phyloP scores from a whole-genome alignment of 768 basidiomycete species.

The Roridomyces roridus region DNA sequence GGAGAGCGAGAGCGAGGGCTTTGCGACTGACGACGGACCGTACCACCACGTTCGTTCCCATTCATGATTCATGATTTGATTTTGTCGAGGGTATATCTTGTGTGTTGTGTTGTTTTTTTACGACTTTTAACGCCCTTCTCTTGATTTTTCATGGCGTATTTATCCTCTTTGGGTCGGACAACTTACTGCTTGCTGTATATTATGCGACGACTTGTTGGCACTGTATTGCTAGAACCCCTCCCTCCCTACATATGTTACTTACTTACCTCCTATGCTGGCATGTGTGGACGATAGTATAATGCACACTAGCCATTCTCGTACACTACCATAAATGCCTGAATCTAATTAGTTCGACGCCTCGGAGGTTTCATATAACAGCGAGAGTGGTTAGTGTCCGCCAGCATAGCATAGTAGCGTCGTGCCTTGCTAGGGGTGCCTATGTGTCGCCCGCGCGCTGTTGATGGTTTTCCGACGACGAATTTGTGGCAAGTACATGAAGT shows the following conservation, averaged over 20 bases:
- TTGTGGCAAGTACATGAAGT: too few relatives aligned
- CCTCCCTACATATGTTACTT: background rate
- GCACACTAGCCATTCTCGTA: background rate
- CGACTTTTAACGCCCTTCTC: slow-evolving; percentile 37
- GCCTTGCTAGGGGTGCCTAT: background rate
- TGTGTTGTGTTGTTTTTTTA: slow-evolving; percentile 35
- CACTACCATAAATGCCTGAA: background rate
- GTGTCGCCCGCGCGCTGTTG: too few relatives aligned
- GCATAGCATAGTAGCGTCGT: background rate
- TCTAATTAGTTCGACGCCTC: background rate
- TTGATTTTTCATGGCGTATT: slow-evolving; percentile 34
- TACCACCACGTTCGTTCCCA: slow-evolving; percentile 43
- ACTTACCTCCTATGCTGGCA: background rate
- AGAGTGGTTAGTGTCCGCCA: background rate
- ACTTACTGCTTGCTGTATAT: slow-evolving; percentile 22
- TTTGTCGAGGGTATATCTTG: background rate
- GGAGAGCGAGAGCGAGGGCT: slow-evolving; percentile 75
- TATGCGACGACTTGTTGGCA: slow-evolving; percentile 19
- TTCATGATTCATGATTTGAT: slow-evolving; percentile 18
- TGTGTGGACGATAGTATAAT: background rate
- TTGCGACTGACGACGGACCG: slow-evolving; percentile 54
- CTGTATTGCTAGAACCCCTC: slow-evolving; percentile 42
- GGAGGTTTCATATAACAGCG: background rate
- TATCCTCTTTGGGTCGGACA: too few relatives aligned
- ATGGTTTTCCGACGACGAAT: too few relatives aligned